A percentile compares a stretch with the other conserved stretches of the same genome.
Evolutionary conservation across 148 eudicot species (phyloP).

Genomic region (Cornus kousa): DNA sequence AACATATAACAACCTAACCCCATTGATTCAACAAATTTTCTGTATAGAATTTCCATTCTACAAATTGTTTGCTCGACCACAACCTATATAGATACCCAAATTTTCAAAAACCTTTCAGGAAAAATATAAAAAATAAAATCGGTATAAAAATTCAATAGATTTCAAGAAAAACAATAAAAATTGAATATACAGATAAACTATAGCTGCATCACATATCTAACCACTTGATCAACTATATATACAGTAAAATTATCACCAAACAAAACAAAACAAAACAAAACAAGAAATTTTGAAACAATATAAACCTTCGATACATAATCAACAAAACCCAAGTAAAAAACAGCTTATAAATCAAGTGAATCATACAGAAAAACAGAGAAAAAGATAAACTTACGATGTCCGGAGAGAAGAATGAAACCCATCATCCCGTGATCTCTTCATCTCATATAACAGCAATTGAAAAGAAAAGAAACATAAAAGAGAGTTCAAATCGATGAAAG

Average conservation of each 20-base stretch:
- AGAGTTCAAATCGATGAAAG: too few species aligned
- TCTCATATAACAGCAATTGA: slow-evolving; percentile 27
- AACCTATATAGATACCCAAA: too few species aligned
- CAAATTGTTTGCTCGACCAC: too few species aligned
- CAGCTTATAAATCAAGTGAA: not conserved
- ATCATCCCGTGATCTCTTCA: slow-evolving; percentile 83
- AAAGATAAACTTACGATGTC: slow-evolving; percentile 58
- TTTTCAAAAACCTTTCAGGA: too few species aligned
- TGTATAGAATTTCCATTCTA: not conserved
- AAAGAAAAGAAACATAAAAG: too few species aligned
- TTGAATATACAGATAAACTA: not conserved
- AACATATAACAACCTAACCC: slow-evolving; percentile 1
- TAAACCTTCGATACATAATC: slow-evolving; percentile 2
- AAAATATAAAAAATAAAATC: too few species aligned
- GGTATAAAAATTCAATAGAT: too few species aligned
- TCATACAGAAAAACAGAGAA: not conserved
- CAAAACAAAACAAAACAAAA: not conserved
- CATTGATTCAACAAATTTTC: not conserved
- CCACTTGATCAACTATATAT: slow-evolving; percentile 6
- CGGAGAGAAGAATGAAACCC: slow-evolving; percentile 51
- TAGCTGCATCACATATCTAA: not conserved
- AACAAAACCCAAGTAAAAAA: slow-evolving; percentile 10
- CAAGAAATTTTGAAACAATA: not conserved
- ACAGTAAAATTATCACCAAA: not conserved
- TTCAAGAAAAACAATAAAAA: not conserved